Evolutionary conservation across 495 filamentous ascomycete species (phyloP), one percentile per base, ranked within the genome.

Genomic region (Talaromyces ruber): DNA sequence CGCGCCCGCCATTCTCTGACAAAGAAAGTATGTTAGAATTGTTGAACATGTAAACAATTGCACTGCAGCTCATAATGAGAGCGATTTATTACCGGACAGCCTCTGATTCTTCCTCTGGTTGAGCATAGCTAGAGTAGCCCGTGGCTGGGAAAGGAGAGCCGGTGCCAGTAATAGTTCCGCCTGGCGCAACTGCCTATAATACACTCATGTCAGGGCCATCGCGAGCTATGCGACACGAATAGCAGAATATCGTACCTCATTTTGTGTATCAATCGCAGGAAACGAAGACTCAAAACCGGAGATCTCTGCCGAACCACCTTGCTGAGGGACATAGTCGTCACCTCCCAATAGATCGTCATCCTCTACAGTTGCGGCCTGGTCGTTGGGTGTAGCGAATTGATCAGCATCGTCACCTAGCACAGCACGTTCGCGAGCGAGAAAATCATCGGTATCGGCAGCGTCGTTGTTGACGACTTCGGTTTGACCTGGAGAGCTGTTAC

Each of bases 381-480:
- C 92, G 69, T 87, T 83, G 54, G 87, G 74, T 24, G 91, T 88
- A 45, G 89, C 84, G 71, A 98, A 98, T 78, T 92, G 91, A 62
- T 89, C 82, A 56, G 94, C 94, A 70, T 97, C 93, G 66, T 95
- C 95, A 57, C 94, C 94, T 3, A 98, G 84, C 14, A 86, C 77
- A 5, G 92, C 93, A 60, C 90, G 87, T 72, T 98, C 94, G 57
- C 94, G 89, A 66, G 87, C 83, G 11, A 97, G 85, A 76, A 98
- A 97, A 72, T 96, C 92, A 67, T 85, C 81, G 64, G 83, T 83
- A 8, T 82, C 75, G 56, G 71, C 61, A 28, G 67, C 73, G 30
- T 70, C 74, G 51, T 79, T 71, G 52, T 81, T 74, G 56, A 76
- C 68, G 30, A 81, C 73, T 68, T 83, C 80, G 26, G 82, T 86